Evolutionary conservation across 768 basidiomycete genomes (phyloP).

Genomic region (Tricholoma sp.): DNA sequence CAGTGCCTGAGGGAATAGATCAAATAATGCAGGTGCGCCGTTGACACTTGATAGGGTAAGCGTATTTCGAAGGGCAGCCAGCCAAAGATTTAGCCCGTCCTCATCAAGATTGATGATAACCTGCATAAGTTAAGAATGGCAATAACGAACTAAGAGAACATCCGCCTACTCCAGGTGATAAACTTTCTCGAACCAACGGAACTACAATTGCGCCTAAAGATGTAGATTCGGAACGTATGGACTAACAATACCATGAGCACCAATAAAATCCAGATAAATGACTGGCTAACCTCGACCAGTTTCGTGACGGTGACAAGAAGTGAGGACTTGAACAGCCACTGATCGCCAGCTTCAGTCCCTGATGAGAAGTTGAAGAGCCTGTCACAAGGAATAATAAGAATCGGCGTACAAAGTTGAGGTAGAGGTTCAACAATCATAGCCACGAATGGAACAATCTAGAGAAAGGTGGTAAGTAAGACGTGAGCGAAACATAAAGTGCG

Average conservation of each 20-base stretch:
- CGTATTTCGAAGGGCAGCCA: constrained; percentile 62
- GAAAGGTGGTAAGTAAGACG: neutral
- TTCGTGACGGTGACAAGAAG: constrained; percentile 67
- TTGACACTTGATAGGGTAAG: constrained; percentile 42
- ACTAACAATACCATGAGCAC: constrained; percentile 35
- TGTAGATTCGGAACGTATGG: constrained; percentile 58
- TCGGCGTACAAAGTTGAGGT: constrained; percentile 63
- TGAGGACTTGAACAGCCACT: constrained; percentile 67
- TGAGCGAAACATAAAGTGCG: neutral
- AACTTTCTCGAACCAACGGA: constrained; percentile 60
- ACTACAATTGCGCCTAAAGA: constrained; percentile 51
- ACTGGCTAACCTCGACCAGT: constrained; percentile 52
- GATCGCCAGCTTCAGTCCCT: constrained; percentile 68
- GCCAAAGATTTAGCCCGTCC: constrained; percentile 77
- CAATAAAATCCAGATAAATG: neutral
- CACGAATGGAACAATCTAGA: constrained; percentile 65
- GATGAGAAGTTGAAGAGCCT: constrained; percentile 4
- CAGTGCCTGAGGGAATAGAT: constrained; percentile 61
- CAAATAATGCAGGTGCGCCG: constrained; percentile 47
- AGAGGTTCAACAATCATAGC: constrained; percentile 57
- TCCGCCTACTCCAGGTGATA: constrained; percentile 47
- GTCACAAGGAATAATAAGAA: neutral
- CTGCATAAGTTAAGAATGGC: constrained; percentile 31
- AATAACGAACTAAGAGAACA: neutral
- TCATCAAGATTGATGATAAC: constrained; percentile 66